Conservation (phyloP, 148 eudicot genomes). For the Polygonum maritimum region DNA sequence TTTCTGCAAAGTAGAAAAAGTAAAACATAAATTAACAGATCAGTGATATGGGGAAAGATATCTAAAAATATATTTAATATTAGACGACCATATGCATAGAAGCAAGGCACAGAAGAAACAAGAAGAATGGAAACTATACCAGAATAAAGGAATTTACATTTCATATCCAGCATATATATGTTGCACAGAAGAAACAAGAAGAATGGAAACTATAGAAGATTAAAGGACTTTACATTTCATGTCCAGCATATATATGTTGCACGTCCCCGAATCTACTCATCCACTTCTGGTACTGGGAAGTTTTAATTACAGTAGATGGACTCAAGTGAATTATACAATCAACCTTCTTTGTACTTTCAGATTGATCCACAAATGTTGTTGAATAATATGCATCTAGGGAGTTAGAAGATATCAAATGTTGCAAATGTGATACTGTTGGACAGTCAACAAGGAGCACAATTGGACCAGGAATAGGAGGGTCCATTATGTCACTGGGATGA, state of each 20-base stretch:
- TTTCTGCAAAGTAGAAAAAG: conserved; percentile 32
- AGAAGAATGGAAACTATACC: background rate
- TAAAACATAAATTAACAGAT: background rate
- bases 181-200: no score
- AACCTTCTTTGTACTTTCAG: conserved; percentile 44
- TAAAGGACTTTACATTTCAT: conserved; percentile 52
- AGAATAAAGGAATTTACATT: no score
- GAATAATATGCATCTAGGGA: conserved; percentile 48
- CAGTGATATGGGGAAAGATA: background rate
- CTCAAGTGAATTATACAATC: conserved; percentile 77
- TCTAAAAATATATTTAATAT: background rate
- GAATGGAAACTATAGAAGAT: background rate
- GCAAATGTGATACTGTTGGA: conserved; percentile 68
- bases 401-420: conserved; percentile 37
- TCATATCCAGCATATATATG: no score
- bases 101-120: background rate
- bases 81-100: background rate
- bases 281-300: conserved; percentile 57
- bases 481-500: conserved; percentile 81
- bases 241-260: conserved; percentile 93
- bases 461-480: conserved; percentile 91
- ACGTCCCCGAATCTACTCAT: conserved; percentile 66
- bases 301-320: conserved; percentile 48
- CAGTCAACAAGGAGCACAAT: conserved; percentile 78
- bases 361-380: conserved; percentile 24